phyloP scores from a whole-genome alignment of 805 yeast genomes.

The Candida taoyuanica region DNA sequence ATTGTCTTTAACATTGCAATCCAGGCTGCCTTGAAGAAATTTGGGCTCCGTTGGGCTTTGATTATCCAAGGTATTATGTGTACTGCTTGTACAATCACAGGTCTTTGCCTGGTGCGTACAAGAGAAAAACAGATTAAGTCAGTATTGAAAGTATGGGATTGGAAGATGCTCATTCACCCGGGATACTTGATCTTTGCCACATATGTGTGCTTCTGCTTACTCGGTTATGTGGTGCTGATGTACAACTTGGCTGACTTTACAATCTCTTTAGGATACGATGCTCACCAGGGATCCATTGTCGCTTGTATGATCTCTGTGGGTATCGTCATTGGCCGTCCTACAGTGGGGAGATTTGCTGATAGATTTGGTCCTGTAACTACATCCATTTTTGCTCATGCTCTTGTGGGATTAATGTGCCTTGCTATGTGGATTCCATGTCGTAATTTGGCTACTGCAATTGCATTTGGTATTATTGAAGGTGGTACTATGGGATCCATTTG shows the following conservation, averaged over 20 bases:
- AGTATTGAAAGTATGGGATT: conserved; percentile 38
- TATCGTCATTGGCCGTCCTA: conserved; percentile 50
- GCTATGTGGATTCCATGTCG: conserved; percentile 57
- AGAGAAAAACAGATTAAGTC: conserved; percentile 35
- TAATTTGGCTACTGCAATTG: conserved; percentile 51
- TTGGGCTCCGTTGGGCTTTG: conserved; percentile 31
- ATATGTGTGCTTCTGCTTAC: conserved; percentile 44
- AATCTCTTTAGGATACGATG: conserved; percentile 51
- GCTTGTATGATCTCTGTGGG: conserved; percentile 60
- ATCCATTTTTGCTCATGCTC: conserved; percentile 33
- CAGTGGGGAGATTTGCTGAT: conserved; percentile 49
- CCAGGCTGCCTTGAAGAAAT: conserved; percentile 30
- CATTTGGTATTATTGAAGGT: conserved; percentile 50
- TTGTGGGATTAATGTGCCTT: conserved; percentile 37
- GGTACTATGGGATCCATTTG: conserved; percentile 58
- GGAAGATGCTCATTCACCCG: conserved; percentile 32
- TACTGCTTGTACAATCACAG: conserved; percentile 31
- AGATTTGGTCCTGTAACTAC: conserved; percentile 49
- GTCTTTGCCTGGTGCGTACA: conserved; percentile 33
- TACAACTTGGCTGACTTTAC: conserved; percentile 59
- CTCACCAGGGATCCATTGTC: conserved; percentile 51
- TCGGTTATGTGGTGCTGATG: conserved; percentile 58
- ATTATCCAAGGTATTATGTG: conserved; percentile 35
- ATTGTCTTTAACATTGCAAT: conserved; percentile 36
- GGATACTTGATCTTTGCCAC: conserved; percentile 40